phyloP scores from a whole-genome alignment of 441 rosid species.

The Corymbia calophylla region DNA sequence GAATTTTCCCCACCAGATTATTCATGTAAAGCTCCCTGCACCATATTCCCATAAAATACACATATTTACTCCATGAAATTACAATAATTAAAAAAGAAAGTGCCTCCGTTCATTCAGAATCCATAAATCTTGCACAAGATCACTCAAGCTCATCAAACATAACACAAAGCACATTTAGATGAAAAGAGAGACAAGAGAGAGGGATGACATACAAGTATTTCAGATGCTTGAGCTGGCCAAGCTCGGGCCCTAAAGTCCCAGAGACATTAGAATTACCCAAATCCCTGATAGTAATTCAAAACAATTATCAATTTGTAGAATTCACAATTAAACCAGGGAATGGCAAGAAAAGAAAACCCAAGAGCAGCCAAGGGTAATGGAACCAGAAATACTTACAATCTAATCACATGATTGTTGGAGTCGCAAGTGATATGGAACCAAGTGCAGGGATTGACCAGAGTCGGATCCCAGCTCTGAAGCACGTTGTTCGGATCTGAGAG shows the following conservation, averaged over 20 bases:
- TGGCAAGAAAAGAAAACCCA: neutral
- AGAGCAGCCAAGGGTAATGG: neutral
- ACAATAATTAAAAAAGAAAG: neutral
- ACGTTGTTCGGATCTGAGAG: conserved; percentile 62
- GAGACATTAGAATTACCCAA: conserved; percentile 66
- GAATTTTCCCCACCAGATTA: conserved; percentile 43
- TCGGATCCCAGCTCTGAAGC: conserved; percentile 80
- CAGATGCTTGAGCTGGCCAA: conserved; percentile 60
- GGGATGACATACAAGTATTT: conserved; percentile 37
- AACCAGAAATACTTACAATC: conserved; percentile 26
- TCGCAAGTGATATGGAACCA: conserved; percentile 80
- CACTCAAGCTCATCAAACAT: neutral
- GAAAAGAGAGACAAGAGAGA: neutral
- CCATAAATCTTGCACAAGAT: neutral
- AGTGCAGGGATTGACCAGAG: conserved; percentile 76
- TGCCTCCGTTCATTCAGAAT: neutral
- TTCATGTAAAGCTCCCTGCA: conserved; percentile 64
- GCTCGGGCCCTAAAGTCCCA: conserved; percentile 59
- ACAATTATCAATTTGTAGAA: neutral
- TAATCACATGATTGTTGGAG: conserved; percentile 48
- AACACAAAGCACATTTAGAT: neutral
- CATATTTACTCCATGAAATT: neutral
- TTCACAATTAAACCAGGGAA: neutral
- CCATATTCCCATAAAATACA: neutral
- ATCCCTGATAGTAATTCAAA: conserved; percentile 36